phyloP scores from a whole-genome alignment of 2,329 filamentous ascomycete genomes.

The Lachnellula suecica region DNA sequence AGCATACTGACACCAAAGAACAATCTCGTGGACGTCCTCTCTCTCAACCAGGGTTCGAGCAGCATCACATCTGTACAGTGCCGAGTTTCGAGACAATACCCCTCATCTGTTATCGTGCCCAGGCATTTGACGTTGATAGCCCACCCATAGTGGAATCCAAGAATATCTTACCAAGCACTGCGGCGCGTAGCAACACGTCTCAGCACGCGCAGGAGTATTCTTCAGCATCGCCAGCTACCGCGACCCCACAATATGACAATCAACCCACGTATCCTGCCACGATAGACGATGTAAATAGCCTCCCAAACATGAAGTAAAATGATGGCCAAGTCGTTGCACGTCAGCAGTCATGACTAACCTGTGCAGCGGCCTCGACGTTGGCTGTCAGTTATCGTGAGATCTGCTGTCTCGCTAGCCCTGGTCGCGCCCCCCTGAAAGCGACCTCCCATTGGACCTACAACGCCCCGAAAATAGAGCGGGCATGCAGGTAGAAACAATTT shows the following conservation, averaged over 20 bases:
- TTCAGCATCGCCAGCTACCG: background rate
- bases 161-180: background rate
- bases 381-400: background rate
- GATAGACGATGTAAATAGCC: background rate
- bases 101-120: background rate
- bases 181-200: slow-evolving; percentile 7
- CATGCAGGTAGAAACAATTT: slow-evolving; percentile 7
- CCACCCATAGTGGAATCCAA: background rate
- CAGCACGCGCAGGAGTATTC: slow-evolving; percentile 5
- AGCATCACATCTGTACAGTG: background rate
- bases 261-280: background rate
- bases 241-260: background rate
- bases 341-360: background rate
- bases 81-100: background rate
- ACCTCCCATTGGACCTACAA: slow-evolving; percentile 4
- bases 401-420: background rate
- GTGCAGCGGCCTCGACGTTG: too few species aligned
- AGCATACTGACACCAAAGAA: too few species aligned
- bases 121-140: background rate
- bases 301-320: background rate
- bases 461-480: slow-evolving; percentile 15
- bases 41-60: background rate
- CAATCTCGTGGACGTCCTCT: background rate
- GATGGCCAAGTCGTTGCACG: background rate
- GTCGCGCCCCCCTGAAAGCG: slow-evolving; percentile 1